phyloP scores from a whole-genome alignment of 768 basidiomycete genomes.

The Cystofilobasidium macerans region DNA sequence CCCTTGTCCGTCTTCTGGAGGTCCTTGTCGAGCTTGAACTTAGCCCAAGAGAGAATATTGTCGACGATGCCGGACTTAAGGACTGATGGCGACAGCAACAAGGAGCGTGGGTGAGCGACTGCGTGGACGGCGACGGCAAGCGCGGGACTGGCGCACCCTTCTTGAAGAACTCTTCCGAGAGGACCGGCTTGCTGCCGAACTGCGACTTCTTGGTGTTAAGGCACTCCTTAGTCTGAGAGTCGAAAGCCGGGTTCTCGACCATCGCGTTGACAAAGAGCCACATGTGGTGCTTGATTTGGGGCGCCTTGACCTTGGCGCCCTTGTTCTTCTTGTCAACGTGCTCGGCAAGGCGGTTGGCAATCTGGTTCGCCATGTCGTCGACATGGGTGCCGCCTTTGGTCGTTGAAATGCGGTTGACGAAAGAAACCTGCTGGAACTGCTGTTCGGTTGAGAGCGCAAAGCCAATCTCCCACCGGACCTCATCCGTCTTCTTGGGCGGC shows the following conservation, averaged over 20 bases:
- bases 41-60: slow-evolving; percentile 87
- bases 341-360: slow-evolving; percentile 70
- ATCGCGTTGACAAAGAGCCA: slow-evolving; percentile 94
- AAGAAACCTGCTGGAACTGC: slow-evolving; percentile 83
- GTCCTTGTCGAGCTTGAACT: slow-evolving; percentile 90
- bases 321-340: slow-evolving; percentile 95
- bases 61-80: slow-evolving; percentile 81
- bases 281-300: slow-evolving; percentile 94
- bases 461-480: slow-evolving; percentile 84
- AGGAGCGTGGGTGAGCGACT: too few species aligned
- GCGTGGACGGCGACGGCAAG: too few species aligned
- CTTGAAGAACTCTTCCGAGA: slow-evolving; percentile 91
- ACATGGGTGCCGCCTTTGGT: slow-evolving; percentile 96
- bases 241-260: slow-evolving; percentile 95
- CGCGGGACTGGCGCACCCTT: too few species aligned
- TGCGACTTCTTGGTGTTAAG: slow-evolving; percentile 75
- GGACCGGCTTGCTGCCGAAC: slow-evolving; percentile 73
- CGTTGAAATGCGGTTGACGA: slow-evolving; percentile 94
- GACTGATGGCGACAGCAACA: slow-evolving; percentile 48
- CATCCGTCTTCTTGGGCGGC: slow-evolving; percentile 30
- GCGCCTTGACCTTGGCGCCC: slow-evolving; percentile 80
- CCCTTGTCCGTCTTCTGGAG: slow-evolving; percentile 91
- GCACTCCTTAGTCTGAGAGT: slow-evolving; percentile 97
- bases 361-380: slow-evolving; percentile 66
- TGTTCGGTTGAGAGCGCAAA: slow-evolving; percentile 83